Evolutionary conservation across 2,329 filamentous ascomycete species (phyloP), one percentile per base, ranked within the genome.

Genomic region (Xylariaceae sp.): DNA sequence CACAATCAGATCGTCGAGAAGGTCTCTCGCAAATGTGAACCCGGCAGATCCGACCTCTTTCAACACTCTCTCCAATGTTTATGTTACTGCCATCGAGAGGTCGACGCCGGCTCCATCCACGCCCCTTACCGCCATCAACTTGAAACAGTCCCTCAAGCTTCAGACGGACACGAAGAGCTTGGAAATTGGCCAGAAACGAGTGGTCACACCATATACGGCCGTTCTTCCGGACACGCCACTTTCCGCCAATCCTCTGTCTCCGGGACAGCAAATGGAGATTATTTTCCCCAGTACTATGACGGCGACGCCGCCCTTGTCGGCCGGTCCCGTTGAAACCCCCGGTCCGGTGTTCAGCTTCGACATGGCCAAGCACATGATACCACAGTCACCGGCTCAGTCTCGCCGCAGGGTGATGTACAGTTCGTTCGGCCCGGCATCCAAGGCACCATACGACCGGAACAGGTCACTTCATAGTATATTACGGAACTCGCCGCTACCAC

Each of bases 51-150:
- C 78, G 3, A 83, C 80, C 1, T 68, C 78, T 17, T 81, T 82
- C 64, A 83, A 83, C 62, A 83, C 80, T 2, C 69, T 83, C 30
- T 81, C 79, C 40, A 83, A 83, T 61, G 74, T 79, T 45, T 83
- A 83, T 54, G 73, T 76, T 19, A 77, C 75, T 3, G 76, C 79
- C 45, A 80, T 83, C 39, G 78, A 80, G 60, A 73, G 77, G 46
- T 72, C 75, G 19, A 73, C 76, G 1, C 72, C 76, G 3, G 53
- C 65, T 28, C 67, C 68, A 32, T 57, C 68, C 26, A 68, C 72
- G 29, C 69, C 74, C 7, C 55, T 74, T 36, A 74, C 71, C 2
- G 70, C 74, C 39, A 74, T 76, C 57, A 69, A 71, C 49, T 68
- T 67, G 29, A 62, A 54, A 30, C 62, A 64, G 16, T 50, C 61